Evolutionary conservation across 768 basidiomycete genomes (phyloP), one percentile per base, ranked within the genome.

Genomic region (Nidularia pulvinata): DNA sequence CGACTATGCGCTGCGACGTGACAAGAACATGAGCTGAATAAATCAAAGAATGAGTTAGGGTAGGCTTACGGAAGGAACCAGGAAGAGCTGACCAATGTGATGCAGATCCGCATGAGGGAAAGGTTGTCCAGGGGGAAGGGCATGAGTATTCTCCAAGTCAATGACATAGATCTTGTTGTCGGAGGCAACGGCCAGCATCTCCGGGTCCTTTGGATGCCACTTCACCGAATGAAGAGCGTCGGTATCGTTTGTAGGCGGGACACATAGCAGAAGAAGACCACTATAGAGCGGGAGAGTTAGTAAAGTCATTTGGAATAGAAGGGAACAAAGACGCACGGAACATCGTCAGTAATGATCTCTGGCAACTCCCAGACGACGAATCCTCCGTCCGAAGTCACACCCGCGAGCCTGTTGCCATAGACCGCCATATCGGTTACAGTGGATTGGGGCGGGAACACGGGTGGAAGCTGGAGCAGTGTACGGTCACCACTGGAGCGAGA

Each of bases 321-420:
- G 44, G 33, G 11, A 13, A 48, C 46, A 16, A 44, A 51, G 30
- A 83, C 89, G 65, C 71, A 92, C 90, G 89, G 87, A 33, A 89
- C 89, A 69, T 94, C 91, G 61, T 94, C 92, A 10, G 85, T 91
- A 64, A 94, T 91, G 50, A 86, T 66, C 50, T 88, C 86, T 33
- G 92, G 92, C 25, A 93, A 65, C 64, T 93, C 89, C 92, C 92
- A 93, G 5, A 93, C 87, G 33, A 93, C 88, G 59, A 93, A 91
- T 39, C 92, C 92, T 55, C 92, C 92, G 61, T 94, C 92, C 2
- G 88, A 89, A 0, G 92, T 93, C 9, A 93, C 86, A 5, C 91
- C 93, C 2, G 91, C 91, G 33, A 94, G 81, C 46, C 91, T 76
- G 67, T 92, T 91, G 22, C 84, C 86, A 60, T 80, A 87, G 6